Evolutionary conservation across 2,329 filamentous ascomycete genomes (phyloP).

Genomic region (Eurotiales sp.): DNA sequence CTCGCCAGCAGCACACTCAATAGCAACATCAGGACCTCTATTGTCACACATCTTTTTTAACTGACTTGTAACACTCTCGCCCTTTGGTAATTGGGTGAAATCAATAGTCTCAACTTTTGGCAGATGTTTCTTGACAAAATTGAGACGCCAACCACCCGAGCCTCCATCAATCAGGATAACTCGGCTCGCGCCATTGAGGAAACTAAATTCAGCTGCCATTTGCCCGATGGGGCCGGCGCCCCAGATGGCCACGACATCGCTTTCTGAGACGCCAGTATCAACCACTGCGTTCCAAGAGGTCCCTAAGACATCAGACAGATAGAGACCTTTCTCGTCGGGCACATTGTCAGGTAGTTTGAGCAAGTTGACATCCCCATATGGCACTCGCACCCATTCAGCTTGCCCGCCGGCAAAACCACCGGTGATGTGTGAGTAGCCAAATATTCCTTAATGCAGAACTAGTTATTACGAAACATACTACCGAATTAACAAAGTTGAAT

Average conservation of each 20-base stretch:
- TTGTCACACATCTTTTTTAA: slow-evolving; percentile 67
- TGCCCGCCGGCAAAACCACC: no score
- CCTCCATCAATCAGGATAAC: slow-evolving; percentile 78
- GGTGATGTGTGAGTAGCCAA: no score
- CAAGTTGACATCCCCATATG: slow-evolving; percentile 65
- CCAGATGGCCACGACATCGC: slow-evolving; percentile 77
- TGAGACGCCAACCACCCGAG: slow-evolving; percentile 59
- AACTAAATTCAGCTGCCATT: slow-evolving; percentile 65
- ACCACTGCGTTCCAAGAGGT: slow-evolving; percentile 81
- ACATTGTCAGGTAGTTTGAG: slow-evolving; percentile 58
- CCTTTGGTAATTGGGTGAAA: slow-evolving; percentile 60
- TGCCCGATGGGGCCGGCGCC: slow-evolving; percentile 84
- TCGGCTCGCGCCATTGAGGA: slow-evolving; percentile 68
- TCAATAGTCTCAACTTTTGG: slow-evolving; percentile 65
- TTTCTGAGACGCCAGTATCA: slow-evolving; percentile 74
- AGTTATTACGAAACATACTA: slow-evolving; percentile 48
- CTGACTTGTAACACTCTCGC: slow-evolving; percentile 63
- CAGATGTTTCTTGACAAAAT: slow-evolving; percentile 63
- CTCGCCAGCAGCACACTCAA: slow-evolving; percentile 66
- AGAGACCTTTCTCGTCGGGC: slow-evolving; percentile 68
- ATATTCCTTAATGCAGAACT: no score
- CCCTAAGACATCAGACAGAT: slow-evolving; percentile 72
- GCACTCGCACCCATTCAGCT: slow-evolving; percentile 62
- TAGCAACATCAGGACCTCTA: slow-evolving; percentile 68
- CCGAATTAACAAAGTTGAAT: neutral